Evolutionary conservation across 75 land plant species (phyloP).

Genomic region (Ceratopteris richardii): DNA sequence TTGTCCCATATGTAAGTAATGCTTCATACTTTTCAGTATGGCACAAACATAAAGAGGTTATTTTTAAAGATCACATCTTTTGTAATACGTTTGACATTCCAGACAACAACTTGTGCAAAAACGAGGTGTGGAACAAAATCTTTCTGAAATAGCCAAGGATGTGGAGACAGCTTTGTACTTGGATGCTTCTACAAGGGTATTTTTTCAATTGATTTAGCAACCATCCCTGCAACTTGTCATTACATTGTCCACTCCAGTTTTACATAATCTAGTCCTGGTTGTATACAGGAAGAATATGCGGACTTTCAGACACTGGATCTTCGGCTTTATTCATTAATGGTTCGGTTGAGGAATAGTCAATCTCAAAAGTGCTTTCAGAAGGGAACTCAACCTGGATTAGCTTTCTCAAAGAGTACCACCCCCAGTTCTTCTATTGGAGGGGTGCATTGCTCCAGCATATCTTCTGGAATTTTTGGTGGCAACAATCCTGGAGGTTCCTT

Average conservation of each 20-base stretch:
- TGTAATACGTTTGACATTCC: background rate
- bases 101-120: background rate
- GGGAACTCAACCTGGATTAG: background rate
- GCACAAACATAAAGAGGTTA: no score
- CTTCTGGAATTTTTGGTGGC: no score
- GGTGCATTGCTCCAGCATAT: no score
- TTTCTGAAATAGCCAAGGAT: background rate
- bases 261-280: background rate
- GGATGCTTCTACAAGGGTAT: conserved; percentile 10
- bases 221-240: background rate
- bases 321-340: background rate
- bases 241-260: background rate
- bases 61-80: background rate
- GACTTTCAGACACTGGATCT: conserved; percentile 6
- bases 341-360: background rate
- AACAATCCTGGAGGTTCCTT: no score
- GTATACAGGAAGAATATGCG: conserved; percentile 10
- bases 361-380: background rate
- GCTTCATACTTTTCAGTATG: background rate
- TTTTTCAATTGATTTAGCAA: no score
- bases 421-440: no score
- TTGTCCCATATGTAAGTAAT: conserved; percentile 5
- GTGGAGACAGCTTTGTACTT: conserved; percentile 11
- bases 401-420: background rate
- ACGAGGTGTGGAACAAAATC: background rate